phyloP scores from a whole-genome alignment of 192 early-diverging fungal genomes.

The Umbelopsis isabellina region DNA sequence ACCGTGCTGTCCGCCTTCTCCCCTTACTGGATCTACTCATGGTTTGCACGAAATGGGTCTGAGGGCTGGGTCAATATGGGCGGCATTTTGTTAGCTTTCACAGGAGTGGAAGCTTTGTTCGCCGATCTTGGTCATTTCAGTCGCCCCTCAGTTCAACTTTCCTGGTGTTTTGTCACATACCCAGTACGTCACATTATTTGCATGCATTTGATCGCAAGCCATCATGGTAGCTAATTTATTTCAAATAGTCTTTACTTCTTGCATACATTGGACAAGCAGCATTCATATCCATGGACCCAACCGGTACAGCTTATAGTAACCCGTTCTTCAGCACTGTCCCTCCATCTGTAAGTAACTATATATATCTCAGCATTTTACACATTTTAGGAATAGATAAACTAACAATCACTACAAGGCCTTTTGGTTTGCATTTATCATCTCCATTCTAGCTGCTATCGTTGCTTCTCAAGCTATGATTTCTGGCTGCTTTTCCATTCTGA shows the following conservation, averaged over 20 bases:
- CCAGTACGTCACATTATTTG: conserved; percentile 13
- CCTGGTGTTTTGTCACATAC: conserved; percentile 50
- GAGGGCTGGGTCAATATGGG: conserved; percentile 41
- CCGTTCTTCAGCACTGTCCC: conserved; percentile 37
- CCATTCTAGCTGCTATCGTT: conserved; percentile 57
- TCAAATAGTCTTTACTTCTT: conserved; percentile 36
- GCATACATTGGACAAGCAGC: conserved; percentile 54
- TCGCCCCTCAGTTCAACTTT: conserved; percentile 46
- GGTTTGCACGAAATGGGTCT: conserved; percentile 33
- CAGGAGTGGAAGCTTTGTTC: conserved; percentile 61
- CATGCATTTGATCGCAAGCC: too few relatives aligned
- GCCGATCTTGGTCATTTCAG: conserved; percentile 63
- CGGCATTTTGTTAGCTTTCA: conserved; percentile 54
- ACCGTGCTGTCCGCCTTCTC: conserved; percentile 44
- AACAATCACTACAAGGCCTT: conserved; percentile 16
- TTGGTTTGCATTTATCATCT: conserved; percentile 55
- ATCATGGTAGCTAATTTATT: background rate
- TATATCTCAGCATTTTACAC: background rate
- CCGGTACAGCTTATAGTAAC: conserved; percentile 22
- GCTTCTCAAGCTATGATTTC: conserved; percentile 62
- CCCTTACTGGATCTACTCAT: conserved; percentile 45
- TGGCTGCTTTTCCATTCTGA: conserved; percentile 54
- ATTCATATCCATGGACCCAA: conserved; percentile 20
- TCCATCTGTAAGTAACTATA: conserved; percentile 23
- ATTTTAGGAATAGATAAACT: background rate